Evolutionary conservation across 2,329 filamentous ascomycete species (phyloP).

Genomic region (Pseudophaeomoniella oleicola): DNA sequence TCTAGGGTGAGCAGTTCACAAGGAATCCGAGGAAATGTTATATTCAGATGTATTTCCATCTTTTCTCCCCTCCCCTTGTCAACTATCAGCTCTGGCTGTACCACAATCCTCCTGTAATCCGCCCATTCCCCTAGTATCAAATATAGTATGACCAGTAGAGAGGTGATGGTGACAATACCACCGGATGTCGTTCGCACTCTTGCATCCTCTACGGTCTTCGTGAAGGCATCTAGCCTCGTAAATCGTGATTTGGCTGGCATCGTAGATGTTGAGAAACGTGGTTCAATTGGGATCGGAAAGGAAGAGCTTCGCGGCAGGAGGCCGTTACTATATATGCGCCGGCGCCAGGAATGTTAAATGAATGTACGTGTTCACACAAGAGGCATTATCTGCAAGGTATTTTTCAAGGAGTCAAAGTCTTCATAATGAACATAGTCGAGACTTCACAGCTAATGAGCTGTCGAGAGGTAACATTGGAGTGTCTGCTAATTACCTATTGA

Average conservation of each 20-base stretch:
- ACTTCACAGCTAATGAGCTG: no score
- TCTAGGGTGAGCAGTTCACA: slow-evolving; percentile 94
- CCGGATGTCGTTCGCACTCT: slow-evolving; percentile 89
- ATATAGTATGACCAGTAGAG: slow-evolving; percentile 74
- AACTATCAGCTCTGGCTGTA: slow-evolving; percentile 85
- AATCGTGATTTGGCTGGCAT: slow-evolving; percentile 93
- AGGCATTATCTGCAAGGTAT: no score
- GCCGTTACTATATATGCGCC: neutral
- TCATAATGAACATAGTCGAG: no score
- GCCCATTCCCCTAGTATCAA: slow-evolving; percentile 91
- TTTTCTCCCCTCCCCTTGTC: slow-evolving; percentile 96
- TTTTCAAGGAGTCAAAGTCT: no score
- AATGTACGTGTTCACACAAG: no score
- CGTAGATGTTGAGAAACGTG: slow-evolving; percentile 12
- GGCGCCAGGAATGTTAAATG: neutral
- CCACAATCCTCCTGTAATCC: slow-evolving; percentile 73
- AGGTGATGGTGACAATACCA: slow-evolving; percentile 85
- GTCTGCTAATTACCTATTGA: no score
- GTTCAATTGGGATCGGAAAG: neutral
- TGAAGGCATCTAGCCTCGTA: slow-evolving; percentile 93
- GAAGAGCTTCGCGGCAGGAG: slow-evolving; percentile 4
- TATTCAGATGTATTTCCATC: slow-evolving; percentile 98
- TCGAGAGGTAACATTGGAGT: no score
- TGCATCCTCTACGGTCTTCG: slow-evolving; percentile 97
- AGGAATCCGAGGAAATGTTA: slow-evolving; percentile 84